Evolutionary conservation across 2,329 filamentous ascomycete species (phyloP), one percentile per base, ranked within the genome.

Genomic region (Neofusicoccum sp.): DNA sequence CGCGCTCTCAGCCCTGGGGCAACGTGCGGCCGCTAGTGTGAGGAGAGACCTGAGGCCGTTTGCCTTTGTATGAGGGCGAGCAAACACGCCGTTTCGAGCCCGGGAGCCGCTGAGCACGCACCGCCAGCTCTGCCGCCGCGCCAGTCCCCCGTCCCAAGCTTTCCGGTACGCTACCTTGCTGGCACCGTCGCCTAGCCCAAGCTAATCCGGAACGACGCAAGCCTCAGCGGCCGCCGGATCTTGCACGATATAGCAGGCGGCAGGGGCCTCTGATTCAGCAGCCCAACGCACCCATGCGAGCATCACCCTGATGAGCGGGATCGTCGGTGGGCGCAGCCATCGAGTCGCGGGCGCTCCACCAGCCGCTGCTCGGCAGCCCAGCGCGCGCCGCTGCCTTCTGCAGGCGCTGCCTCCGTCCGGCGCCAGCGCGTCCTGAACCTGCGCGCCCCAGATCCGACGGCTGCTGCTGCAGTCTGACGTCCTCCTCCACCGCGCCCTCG

Each of bases 11-110:
- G 45, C 56, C 44, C 56, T 49, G 34, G 56, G 56, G 39, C 33
- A 60, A 49, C 43, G 56, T 61, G 58, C 58, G 44, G 47, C 59
- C 59, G 59, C 59, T 61, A 61, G 54, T 58, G 45, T 45, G 52
- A 44, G 45, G 54, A 45, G 47, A 31, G 29, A 33, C 28, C 47
- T n/a, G 47, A 16, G 47, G 29, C 33, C 49, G 36, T 59, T 47
- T 59, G 44, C 43, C 56, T 59, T 59, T 47, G 28, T 22, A 16
- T 11, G 31, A 31, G 43, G 52, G 50, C 6, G 37, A 56, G 34
- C 52, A 56, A 56, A 56, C 52, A 56, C 52, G 12, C 29, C 52
- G 52, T 56, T 56, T 56, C 52, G 52, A 56, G 37, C 47, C 37
- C 37, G 22, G 22, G 37, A 41, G 8, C 37, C 37, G 37, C 37